Evolutionary conservation across 495 filamentous ascomycete species (phyloP).

Genomic region (Podospora comata): DNA sequence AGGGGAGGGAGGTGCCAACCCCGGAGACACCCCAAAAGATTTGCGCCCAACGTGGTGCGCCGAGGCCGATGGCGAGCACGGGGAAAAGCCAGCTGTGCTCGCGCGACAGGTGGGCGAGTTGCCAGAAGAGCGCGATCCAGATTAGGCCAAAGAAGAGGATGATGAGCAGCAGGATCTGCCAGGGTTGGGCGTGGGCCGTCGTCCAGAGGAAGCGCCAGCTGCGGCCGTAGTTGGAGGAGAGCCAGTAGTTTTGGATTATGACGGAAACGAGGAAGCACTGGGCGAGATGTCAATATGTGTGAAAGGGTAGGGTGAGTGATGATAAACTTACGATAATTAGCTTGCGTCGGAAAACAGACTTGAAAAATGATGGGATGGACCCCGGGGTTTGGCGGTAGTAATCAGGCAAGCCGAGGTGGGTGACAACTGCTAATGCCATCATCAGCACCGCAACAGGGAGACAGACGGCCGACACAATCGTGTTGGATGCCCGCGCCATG

Average conservation of each 20-base stretch:
- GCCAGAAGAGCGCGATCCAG: conserved; percentile 47
- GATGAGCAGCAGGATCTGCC: conserved; percentile 50
- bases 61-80: conserved; percentile 60
- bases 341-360: conserved; percentile 53
- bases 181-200: conserved; percentile 46
- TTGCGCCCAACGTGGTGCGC: conserved; percentile 60
- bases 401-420: conserved; percentile 57
- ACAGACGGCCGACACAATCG: conserved; percentile 43
- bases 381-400: conserved; percentile 68
- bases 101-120: conserved; percentile 47
- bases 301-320: not conserved
- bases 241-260: conserved; percentile 63
- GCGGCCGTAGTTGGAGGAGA: conserved; percentile 57
- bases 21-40: conserved; percentile 58
- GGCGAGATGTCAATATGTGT: conserved; percentile 5
- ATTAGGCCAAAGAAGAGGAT: conserved; percentile 56
- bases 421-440: conserved; percentile 46
- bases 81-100: conserved; percentile 63
- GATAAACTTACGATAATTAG: conserved; percentile 40
- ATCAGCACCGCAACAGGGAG: conserved; percentile 52
- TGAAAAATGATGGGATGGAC: conserved; percentile 60
- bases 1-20: conserved; percentile 56
- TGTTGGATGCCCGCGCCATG: conserved; percentile 16
- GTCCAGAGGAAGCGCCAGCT: conserved; percentile 59
- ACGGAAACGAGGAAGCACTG: conserved; percentile 58